A percentile compares a stretch with the other conserved stretches of the same genome.
These are phyloP conservation scores for Lactarius hengduanensis DNA, from an alignment of 768 basidiomycete genomes.

Conservation along the genomic window DNA sequence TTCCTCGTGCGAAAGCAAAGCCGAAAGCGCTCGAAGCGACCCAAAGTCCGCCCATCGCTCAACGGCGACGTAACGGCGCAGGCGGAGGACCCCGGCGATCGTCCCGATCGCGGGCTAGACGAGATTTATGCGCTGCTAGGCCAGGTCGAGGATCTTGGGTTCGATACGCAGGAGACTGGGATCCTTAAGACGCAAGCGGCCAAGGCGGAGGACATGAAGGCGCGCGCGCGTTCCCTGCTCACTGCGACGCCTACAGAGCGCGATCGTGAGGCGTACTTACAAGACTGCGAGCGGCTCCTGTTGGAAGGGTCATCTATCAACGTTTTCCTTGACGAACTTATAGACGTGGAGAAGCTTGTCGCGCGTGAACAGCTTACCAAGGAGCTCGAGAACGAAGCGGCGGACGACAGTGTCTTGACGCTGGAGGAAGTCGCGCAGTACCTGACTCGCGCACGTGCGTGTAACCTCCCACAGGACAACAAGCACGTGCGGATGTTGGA, in stretches of 20 bases:
- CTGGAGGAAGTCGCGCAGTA: constrained; percentile 77
- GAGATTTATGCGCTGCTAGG: constrained; percentile 67
- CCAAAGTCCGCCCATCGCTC: constrained; percentile 46
- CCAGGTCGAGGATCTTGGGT: constrained; percentile 77
- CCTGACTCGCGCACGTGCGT: constrained; percentile 65
- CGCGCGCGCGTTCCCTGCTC: constrained; percentile 55
- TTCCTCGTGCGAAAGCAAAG: constrained; percentile 79
- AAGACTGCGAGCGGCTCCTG: constrained; percentile 70
- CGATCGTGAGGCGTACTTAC: constrained; percentile 56
- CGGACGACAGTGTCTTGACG: constrained; percentile 66
- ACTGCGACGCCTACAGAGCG: constrained; percentile 41
- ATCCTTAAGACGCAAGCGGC: constrained; percentile 52
- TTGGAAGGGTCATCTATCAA: constrained; percentile 73
- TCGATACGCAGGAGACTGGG: constrained; percentile 76
- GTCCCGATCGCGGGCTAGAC: constrained; percentile 66
- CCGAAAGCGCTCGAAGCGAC: constrained; percentile 68
- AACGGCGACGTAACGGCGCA: constrained; percentile 38
- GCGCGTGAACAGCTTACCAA: constrained; percentile 72
- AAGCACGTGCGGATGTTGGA: constrained; percentile 62
- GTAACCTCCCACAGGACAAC: constrained; percentile 64
- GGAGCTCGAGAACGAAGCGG: constrained; percentile 65
- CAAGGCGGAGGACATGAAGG: constrained; percentile 63
- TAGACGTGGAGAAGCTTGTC: constrained; percentile 76
- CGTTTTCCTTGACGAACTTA: constrained; percentile 78
- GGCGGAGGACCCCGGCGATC: constrained; percentile 59